Base-by-base conservation (phyloP, 805 yeast genomes). In the Metschnikowia dekortorum region DNA sequence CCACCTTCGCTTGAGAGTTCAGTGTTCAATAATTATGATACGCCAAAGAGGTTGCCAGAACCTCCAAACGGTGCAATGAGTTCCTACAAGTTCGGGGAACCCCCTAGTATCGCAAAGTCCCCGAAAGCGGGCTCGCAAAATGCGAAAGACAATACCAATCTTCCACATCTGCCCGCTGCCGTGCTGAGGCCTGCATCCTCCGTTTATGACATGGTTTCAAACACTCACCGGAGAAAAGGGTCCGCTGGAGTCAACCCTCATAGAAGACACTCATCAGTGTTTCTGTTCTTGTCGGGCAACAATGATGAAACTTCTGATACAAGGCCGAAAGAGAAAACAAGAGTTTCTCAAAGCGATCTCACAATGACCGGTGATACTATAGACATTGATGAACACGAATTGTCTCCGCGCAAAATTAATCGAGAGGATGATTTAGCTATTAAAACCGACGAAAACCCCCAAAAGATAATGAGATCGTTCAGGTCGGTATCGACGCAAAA, bases 41-140 rank as follows among this genome's bases (percentile, higher is more conserved):
- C 89, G 0, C 89, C 89, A n/a, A 74, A 89, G 66, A 82, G 73
- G 58, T 87, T 89, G 0, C 91, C 91, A 1, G 77, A 76, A 47
- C 89, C 89, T 0, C 90, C 90, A 2, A 67, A 66, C 31, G 48
- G 53, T 39, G 69, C 72, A 2, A 43, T 65, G 47, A 62, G 62
- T 49, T 54, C 59, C 42, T 76, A 41, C 58, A 68, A 60, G 60
- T 75, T 65, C 55, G 77, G 68, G 6, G 70, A 60, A 37, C 59
- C 55, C 11, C 60, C 57, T 3, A 48, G 30, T 18, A 29, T 36
- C 10, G 32, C 49, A 13, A 49, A 39, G 38, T 16, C 39, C 10
- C 8, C 43, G 26, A 7, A 44, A n/a, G 8, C 39, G 16, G 3
- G 14, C 32, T 18, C 59, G 28, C 65, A 66, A 43, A 43, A 56